Evolutionary conservation across 2,329 filamentous ascomycete genomes (phyloP).

Genomic region (Huntiella decipiens): DNA sequence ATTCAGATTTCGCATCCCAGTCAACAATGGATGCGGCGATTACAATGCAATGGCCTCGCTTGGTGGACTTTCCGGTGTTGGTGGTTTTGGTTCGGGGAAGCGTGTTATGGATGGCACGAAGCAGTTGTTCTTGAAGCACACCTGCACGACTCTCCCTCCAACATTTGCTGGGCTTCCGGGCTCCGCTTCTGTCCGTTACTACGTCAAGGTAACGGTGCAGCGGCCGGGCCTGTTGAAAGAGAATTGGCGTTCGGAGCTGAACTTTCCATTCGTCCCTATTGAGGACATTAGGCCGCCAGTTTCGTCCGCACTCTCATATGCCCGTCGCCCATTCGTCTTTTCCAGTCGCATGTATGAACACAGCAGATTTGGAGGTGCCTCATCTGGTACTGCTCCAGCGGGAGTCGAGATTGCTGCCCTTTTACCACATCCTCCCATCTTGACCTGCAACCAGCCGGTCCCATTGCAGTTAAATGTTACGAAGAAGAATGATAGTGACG

Average conservation of each 20-base stretch:
- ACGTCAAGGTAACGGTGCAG: constrained; percentile 84
- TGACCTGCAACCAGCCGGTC: constrained; percentile 75
- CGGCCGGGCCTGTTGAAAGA: constrained; percentile 79
- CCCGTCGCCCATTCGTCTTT: constrained; percentile 49
- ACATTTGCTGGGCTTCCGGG: constrained; percentile 73
- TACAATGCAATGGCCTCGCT: constrained; percentile 32
- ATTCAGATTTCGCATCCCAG: constrained; percentile 58
- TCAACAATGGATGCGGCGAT: constrained; percentile 55
- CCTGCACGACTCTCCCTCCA: constrained; percentile 73
- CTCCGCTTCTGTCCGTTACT: constrained; percentile 82
- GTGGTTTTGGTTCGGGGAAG: constrained; percentile 32
- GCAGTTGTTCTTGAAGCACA: constrained; percentile 47
- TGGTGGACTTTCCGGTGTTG: constrained; percentile 32
- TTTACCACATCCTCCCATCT: constrained; percentile 66
- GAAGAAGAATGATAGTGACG: constrained; percentile 49
- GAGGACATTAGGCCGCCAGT: constrained; percentile 59
- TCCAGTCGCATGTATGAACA: constrained; percentile 19
- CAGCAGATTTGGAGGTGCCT: neutral
- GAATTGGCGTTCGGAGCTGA: constrained; percentile 51
- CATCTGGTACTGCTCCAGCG: constrained; percentile 26
- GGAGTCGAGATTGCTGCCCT: constrained; percentile 61
- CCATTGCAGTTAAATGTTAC: constrained; percentile 65
- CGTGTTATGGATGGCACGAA: constrained; percentile 44
- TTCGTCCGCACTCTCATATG: constrained; percentile 63
- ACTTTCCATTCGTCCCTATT: constrained; percentile 79